phyloP scores from a whole-genome alignment of 805 yeast species.

The Yarrowia bubula region DNA sequence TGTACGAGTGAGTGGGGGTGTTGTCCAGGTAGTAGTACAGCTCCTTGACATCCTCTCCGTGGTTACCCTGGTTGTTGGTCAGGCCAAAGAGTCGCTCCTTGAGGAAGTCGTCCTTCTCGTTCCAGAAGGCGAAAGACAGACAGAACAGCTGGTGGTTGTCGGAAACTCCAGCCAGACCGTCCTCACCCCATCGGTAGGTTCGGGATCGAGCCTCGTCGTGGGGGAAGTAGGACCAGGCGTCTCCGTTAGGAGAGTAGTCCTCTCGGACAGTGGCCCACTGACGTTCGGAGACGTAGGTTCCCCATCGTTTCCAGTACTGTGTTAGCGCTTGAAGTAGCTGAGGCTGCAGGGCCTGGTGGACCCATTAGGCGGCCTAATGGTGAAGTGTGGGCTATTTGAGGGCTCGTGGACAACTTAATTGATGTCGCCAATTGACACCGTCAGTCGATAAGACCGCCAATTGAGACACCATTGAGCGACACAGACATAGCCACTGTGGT shows the following conservation, averaged over 20 bases:
- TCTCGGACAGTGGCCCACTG: slow-evolving; percentile 75
- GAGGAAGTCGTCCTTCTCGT: slow-evolving; percentile 77
- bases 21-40: slow-evolving; percentile 73
- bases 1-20: slow-evolving; percentile 89
- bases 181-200: slow-evolving; percentile 93
- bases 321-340: background rate
- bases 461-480: background rate
- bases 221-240: slow-evolving; percentile 87
- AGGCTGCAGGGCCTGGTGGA: too few relatives aligned
- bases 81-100: slow-evolving; percentile 86
- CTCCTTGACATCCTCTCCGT: slow-evolving; percentile 88
- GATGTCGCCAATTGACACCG: too few relatives aligned
- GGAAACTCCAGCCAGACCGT: slow-evolving; percentile 85
- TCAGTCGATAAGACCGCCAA: too few relatives aligned
- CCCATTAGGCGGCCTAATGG: too few relatives aligned
- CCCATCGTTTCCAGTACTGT: slow-evolving; percentile 83
- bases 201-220: slow-evolving; percentile 80
- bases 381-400: too few relatives aligned
- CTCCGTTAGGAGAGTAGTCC: slow-evolving; percentile 81
- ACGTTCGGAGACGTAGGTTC: slow-evolving; percentile 84
- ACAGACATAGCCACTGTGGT: background rate
- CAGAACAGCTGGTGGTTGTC: slow-evolving; percentile 79
- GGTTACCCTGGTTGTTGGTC: slow-evolving; percentile 91
- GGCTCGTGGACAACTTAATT: too few relatives aligned
- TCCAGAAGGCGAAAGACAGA: slow-evolving; percentile 85